Base-by-base conservation (phyloP, 2,329 filamentous ascomycete genomes). In the Chaetoscypha palmicola region DNA sequence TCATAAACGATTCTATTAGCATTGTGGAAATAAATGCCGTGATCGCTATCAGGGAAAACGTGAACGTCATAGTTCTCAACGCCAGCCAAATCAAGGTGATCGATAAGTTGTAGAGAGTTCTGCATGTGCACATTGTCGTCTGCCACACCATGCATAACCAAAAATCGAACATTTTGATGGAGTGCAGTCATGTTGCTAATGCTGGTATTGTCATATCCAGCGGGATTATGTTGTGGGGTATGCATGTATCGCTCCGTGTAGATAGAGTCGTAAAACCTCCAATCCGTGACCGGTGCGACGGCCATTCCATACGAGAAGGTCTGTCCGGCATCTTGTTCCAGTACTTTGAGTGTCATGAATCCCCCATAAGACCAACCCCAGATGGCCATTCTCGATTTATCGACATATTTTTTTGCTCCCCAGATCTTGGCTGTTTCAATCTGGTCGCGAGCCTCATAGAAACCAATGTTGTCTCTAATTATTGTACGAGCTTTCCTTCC, bases 321-420 rank as follows among this genome's bases (percentile, higher is more conserved):
- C 60, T 79, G 64, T 4, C 94, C 92, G 7, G 79, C 91, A 62
- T 98, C 92, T 49, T 79, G 76, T 70, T 98, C 92, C 10, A 98
- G 79, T 1, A 88, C 92, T 70, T 98, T 98, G 58, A 98, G 75
- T 4, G 92, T 87, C 71, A 86, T 86, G 71, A 94, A 98, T 9
- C 92, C 92, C 46, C 92, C 92, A 60, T 92, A 98, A 51, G 87
- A 94, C 92, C 92, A 98, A 37, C 92, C 92, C 92, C 92, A 98
- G 60, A 98, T 94, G 16, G 89, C 90, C 55, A 98, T 78, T 43
- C 86, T 79, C 5, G 79, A 73, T 20, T 76, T 71, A 62, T 98
- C 94, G 11, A 96, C 82, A 63, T 98, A 97, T 11, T 75, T 66
- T 61, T 88, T 91, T 28, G 71, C 69, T 0, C 84, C 83, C 81